Evolutionary conservation across 2,329 filamentous ascomycete species (phyloP), one percentile per base, ranked within the genome.

Genomic region (Didymella exigua): DNA sequence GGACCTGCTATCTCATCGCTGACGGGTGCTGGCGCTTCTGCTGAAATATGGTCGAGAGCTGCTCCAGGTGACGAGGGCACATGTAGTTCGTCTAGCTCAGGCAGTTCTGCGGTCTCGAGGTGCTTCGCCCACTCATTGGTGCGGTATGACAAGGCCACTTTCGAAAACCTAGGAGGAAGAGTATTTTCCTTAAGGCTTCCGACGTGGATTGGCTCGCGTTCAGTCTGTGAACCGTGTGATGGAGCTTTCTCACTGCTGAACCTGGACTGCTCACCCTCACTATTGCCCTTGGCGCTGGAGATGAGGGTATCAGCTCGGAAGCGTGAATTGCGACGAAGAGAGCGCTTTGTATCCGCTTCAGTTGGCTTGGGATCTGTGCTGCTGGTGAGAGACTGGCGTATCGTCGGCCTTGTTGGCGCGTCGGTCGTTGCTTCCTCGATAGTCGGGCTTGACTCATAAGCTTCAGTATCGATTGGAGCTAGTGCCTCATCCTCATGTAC

Each of bases 81-180:
- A 21, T 83, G 79, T 11, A 89, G 72, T 2, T 86, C 82, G 7
- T 91, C 87, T 0, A 83, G 74, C 42, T 86, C 83, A 1, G 91
- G 91, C 5, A 79, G 77, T 14, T 97, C 93, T 6, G 93, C 92
- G 36, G 84, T 79, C 59, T 87, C 86, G 10, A 96, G 81, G 72
- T 96, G 91, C 73, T 96, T 97, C 0, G 92, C 91, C 93, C 93
- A 98, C 76, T 98, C 93, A 61, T 96, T 96, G 1, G 92, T 97
- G 53, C 93, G 86, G 70, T 95, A 96, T 0, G 89, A 90, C 71
- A 91, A 79, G 1, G 92, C 89, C 8, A 96, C 84, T 57, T 85
- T 88, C 1, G 92, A 95, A 29, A 92, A 75, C 11, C 86, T 85
- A n/a, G 81, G 78, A 0, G 90, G 90, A 9, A 96, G 81, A 10